phyloP scores from a whole-genome alignment of 306 rosid genomes.

The Citrullus mucosospermus region DNA sequence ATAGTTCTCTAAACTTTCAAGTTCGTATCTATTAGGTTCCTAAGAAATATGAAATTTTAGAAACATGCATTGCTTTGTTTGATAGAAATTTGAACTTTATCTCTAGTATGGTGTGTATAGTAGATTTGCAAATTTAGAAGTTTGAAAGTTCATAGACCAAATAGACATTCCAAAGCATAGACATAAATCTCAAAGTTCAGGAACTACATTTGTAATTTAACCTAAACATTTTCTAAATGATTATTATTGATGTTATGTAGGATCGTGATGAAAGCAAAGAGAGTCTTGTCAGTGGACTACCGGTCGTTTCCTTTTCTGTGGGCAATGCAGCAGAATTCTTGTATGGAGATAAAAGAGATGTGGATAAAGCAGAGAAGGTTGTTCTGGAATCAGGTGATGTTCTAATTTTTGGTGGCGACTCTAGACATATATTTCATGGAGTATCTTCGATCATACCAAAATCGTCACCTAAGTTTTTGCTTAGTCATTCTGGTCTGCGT shows the following conservation, averaged over 20 bases:
- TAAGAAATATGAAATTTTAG: too few relatives aligned
- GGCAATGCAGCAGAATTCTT: conserved; percentile 73
- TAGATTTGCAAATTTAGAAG: too few relatives aligned
- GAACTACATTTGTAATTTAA: too few relatives aligned
- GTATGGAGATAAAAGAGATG: conserved; percentile 40
- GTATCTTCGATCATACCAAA: conserved; percentile 38
- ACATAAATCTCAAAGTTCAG: too few relatives aligned
- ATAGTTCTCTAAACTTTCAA: too few relatives aligned
- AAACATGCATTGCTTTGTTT: too few relatives aligned
- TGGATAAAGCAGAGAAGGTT: conserved; percentile 28
- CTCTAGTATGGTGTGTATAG: too few relatives aligned
- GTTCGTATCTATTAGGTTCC: too few relatives aligned
- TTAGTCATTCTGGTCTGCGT: conserved; percentile 21
- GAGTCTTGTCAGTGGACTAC: conserved; percentile 38
- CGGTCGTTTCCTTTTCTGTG: conserved; percentile 54
- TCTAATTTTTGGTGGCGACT: conserved; percentile 54
- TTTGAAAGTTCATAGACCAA: too few relatives aligned
- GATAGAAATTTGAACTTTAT: too few relatives aligned
- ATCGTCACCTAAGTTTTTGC: conserved; percentile 37
- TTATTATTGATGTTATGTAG: conserved; percentile 12
- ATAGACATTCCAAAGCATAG: too few relatives aligned
- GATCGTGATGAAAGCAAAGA: conserved; percentile 57
- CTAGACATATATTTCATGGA: conserved; percentile 58
- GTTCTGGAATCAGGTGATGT: conserved; percentile 59
- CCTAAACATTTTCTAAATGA: not conserved